Evolutionary conservation across 176 grass and related monocot species (phyloP).

Genomic region (Bolboschoenus planiculmis): DNA sequence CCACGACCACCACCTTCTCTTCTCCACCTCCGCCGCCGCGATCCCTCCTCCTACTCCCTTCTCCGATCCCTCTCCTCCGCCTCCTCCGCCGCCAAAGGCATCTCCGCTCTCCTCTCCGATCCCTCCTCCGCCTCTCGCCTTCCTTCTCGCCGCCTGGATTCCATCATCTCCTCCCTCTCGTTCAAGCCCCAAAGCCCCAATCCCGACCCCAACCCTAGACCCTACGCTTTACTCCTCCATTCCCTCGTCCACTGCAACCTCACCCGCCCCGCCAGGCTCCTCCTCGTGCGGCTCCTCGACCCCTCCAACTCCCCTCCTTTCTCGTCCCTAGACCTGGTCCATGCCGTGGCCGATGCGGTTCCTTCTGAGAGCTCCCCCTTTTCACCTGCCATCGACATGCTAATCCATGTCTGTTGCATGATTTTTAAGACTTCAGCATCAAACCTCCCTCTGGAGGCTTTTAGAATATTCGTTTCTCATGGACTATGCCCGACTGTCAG

Average conservation of each 20-base stretch:
- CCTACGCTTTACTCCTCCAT: conserved; percentile 43
- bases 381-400: conserved; percentile 35
- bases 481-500: conserved; percentile 43
- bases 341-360: conserved; percentile 28
- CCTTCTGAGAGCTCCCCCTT: conserved; percentile 9
- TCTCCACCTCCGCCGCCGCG: conserved; percentile 14
- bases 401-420: conserved; percentile 44
- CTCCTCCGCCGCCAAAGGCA: conserved; percentile 19
- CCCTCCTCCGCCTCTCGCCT: conserved; percentile 26
- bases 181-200: conserved; percentile 10
- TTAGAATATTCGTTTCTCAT: conserved; percentile 33
- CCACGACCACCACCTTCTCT: conserved; percentile 8
- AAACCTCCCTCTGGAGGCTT: conserved; percentile 32
- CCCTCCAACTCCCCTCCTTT: conserved; percentile 32
- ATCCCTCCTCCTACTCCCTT: conserved; percentile 19
- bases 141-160: neutral
- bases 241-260: conserved; percentile 41
- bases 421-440: conserved; percentile 19
- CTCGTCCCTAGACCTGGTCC: conserved; percentile 26
- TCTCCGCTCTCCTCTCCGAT: conserved; percentile 28
- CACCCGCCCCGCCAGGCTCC: conserved; percentile 37
- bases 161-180: conserved; percentile 24
- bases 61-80: conserved; percentile 33
- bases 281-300: conserved; percentile 30
- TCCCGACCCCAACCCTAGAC: conserved; percentile 10